These are phyloP conservation scores for Coniella lustricola DNA, from an alignment of 2,329 filamentous ascomycete species.

Conservation along the genomic window DNA sequence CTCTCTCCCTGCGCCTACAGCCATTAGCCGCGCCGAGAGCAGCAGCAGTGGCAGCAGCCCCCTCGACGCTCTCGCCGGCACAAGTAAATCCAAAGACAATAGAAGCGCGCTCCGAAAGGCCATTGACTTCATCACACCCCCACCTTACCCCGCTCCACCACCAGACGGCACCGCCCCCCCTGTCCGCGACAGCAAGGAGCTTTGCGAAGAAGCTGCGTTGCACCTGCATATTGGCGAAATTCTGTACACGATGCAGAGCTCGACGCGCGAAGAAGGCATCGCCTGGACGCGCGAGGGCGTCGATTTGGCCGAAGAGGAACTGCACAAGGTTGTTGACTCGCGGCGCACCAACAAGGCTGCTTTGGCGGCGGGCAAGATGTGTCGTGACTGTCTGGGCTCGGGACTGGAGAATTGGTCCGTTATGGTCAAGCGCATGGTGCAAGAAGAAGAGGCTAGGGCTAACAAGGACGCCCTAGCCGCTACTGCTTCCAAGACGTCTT, in stretches of 20 bases:
- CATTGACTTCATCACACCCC: conserved; percentile 31
- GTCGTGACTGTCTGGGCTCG: conserved; percentile 68
- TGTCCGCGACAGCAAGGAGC: conserved; percentile 54
- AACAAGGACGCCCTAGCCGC: conserved; percentile 27
- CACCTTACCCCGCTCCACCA: conserved; percentile 64
- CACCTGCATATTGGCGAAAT: conserved; percentile 94
- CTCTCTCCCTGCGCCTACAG: conserved; percentile 37
- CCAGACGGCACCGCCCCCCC: conserved; percentile 63
- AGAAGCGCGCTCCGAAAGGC: conserved; percentile 15
- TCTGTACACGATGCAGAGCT: conserved; percentile 61
- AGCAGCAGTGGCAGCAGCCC: not conserved
- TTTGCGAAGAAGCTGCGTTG: conserved; percentile 78
- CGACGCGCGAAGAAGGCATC: conserved; percentile 59
- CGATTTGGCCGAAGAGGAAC: conserved; percentile 66
- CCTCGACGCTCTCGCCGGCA: not conserved
- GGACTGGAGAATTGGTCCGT: conserved; percentile 75
- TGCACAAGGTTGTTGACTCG: conserved; percentile 36
- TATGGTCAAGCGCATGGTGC: conserved; percentile 65
- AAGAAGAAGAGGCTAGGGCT: conserved; percentile 32
- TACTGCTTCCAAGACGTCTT: conserved; percentile 18
- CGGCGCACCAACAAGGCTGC: conserved; percentile 22
- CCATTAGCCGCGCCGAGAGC: conserved; percentile 10
- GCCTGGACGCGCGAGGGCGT: conserved; percentile 88
- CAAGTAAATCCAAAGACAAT: no score
- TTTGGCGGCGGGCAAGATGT: conserved; percentile 47